Conservation (phyloP, 1,139 yeast species). For the Protomyces arabidopsidicola region DNA sequence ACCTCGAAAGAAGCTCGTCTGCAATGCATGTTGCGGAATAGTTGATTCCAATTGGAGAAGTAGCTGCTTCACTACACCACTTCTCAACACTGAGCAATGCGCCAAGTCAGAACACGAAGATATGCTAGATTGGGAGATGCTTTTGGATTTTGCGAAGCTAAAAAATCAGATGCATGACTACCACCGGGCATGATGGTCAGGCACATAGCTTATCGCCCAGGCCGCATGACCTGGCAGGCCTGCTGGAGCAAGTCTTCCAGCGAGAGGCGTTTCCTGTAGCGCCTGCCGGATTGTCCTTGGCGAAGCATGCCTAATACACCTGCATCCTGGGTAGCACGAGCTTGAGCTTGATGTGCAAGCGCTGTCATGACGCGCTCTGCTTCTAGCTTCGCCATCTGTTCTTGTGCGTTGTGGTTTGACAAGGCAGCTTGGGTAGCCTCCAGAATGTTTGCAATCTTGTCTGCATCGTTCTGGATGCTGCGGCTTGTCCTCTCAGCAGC, state of each 20-base stretch:
- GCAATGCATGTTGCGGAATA: too few relatives aligned
- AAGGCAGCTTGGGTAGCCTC: neutral
- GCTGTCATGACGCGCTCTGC: neutral
- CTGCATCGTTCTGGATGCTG: neutral
- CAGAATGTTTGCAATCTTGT: neutral
- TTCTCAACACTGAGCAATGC: too few relatives aligned
- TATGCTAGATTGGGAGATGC: too few relatives aligned
- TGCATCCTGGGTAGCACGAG: neutral
- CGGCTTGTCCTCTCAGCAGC: neutral
- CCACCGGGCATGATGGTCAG: too few relatives aligned
- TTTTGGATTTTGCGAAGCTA: too few relatives aligned
- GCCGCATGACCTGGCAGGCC: neutral
- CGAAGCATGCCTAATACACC: too few relatives aligned
- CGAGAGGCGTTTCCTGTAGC: neutral
- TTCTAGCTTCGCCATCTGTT: neutral
- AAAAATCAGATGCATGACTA: too few relatives aligned
- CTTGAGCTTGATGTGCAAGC: neutral
- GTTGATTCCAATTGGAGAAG: too few relatives aligned
- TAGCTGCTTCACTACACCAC: too few relatives aligned
- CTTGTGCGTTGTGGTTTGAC: neutral
- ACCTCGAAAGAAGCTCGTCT: too few relatives aligned
- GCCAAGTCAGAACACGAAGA: too few relatives aligned
- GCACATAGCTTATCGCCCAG: neutral
- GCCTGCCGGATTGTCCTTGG: neutral
- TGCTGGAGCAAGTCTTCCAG: neutral